These are phyloP conservation scores for Malassezia furfur DNA, from an alignment of 1,284 basidiomycete species.

Conservation along the genomic window DNA sequence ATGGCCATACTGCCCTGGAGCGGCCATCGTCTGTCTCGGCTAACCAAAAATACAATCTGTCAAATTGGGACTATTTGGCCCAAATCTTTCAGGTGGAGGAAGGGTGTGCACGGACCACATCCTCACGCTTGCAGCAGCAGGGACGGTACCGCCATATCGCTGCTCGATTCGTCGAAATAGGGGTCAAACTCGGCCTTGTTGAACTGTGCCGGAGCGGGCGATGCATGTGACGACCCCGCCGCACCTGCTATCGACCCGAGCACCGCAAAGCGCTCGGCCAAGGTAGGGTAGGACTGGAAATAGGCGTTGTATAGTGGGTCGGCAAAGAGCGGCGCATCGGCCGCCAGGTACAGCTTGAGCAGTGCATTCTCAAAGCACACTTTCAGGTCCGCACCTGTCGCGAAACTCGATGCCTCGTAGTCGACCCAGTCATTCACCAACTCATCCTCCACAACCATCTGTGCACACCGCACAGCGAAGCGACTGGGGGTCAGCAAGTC, in stretches of 20 bases:
- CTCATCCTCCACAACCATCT: background rate
- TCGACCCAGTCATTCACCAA: background rate
- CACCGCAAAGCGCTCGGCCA: background rate
- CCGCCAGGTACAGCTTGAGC: background rate
- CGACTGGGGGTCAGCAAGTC: background rate
- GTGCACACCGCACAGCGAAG: background rate
- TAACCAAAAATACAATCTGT: no score
- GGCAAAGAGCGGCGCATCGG: background rate
- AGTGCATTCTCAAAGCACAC: background rate
- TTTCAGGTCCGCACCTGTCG: background rate
- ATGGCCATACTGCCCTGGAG: no score
- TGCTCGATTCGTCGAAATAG: background rate
- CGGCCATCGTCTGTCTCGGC: no score
- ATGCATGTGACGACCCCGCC: no score
- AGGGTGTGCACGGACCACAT: no score
- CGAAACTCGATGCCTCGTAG: background rate
- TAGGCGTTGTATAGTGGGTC: slow-evolving; percentile 2
- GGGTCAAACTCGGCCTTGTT: background rate
- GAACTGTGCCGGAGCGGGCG: no score
- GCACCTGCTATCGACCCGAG: background rate
- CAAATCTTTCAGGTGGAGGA: no score
- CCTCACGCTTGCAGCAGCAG: background rate
- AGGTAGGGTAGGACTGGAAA: background rate
- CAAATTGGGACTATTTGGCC: no score
- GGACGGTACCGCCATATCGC: background rate